Evolutionary conservation across 75 land plant genomes (phyloP).

Genomic region (Pinus taeda): DNA sequence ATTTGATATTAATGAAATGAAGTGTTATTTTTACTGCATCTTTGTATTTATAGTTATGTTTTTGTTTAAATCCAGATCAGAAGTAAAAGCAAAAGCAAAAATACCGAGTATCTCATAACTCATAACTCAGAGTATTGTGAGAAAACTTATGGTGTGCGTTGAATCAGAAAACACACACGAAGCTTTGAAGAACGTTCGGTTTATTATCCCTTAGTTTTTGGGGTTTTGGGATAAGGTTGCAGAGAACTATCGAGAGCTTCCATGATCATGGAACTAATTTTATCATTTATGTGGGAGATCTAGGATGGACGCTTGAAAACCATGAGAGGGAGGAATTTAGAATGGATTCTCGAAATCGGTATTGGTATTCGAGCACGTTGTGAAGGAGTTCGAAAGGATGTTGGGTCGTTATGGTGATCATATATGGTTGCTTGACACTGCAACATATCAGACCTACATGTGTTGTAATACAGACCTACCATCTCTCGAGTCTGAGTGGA

Average conservation of each 20-base stretch:
- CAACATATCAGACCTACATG: conserved; percentile 57
- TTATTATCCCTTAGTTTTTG: conserved; percentile 48
- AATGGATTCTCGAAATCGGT: conserved; percentile 13
- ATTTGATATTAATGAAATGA: no score
- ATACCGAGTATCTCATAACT: conserved; percentile 32
- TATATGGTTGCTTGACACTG: conserved; percentile 64
- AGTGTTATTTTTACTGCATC: no score
- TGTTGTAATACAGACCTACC: conserved; percentile 59
- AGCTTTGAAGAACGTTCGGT: conserved; percentile 33
- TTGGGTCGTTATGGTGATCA: conserved; percentile 14
- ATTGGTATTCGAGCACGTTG: conserved; percentile 39
- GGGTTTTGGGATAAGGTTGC: conserved; percentile 49
- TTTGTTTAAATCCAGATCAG: no score
- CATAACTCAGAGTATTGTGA: conserved; percentile 45
- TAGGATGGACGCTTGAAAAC: conserved; percentile 64
- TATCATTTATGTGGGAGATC: conserved; percentile 70
- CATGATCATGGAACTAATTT: conserved; percentile 34
- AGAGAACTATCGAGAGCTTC: conserved; percentile 49
- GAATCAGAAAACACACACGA: conserved; percentile 45
- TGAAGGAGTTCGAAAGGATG: conserved; percentile 29
- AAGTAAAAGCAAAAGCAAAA: conserved; percentile 19
- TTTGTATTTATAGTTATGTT: no score
- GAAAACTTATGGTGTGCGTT: conserved; percentile 42
- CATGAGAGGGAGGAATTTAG: conserved; percentile 14
- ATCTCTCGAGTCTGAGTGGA: conserved; percentile 45